phyloP scores from a whole-genome alignment of 768 basidiomycete species.

The Termitomyces sp. region DNA sequence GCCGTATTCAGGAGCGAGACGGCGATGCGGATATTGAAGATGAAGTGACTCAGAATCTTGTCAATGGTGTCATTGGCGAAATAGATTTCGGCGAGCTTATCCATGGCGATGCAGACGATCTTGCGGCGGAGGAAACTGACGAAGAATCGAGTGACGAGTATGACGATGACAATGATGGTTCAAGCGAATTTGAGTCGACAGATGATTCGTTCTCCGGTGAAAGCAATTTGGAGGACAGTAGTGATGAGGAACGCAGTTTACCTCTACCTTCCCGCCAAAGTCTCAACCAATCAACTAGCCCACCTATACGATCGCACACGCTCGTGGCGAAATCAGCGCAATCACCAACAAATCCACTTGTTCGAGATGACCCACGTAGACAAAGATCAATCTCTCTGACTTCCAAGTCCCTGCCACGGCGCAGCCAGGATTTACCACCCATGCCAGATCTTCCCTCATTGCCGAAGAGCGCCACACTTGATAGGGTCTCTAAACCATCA shows the following conservation, averaged over 20 bases:
- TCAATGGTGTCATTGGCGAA: constrained; percentile 77
- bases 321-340: not conserved
- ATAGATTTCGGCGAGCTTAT: constrained; percentile 79
- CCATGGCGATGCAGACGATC: constrained; percentile 71
- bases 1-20: constrained; percentile 39
- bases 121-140: constrained; percentile 66
- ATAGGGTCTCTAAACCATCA: constrained; percentile 28
- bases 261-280: not conserved
- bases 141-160: constrained; percentile 40
- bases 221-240: constrained; percentile 17
- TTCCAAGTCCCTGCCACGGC: constrained; percentile 32
- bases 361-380: constrained; percentile 14
- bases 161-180: constrained; percentile 17
- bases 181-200: constrained; percentile 23
- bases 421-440: constrained; percentile 29
- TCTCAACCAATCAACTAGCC: constrained; percentile 4
- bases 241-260: constrained; percentile 23
- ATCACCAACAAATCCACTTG: not conserved
- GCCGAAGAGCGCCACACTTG: constrained; percentile 21
- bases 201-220: constrained; percentile 14
- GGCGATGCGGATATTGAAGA: constrained; percentile 67
- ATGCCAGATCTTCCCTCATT: constrained; percentile 35
- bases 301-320: constrained; percentile 14
- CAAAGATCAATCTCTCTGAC: constrained; percentile 40
- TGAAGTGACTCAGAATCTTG: constrained; percentile 73